Percentiles rank a stretch among this genome's conserved stretches.
phyloP scores from a whole-genome alignment of 2,329 filamentous ascomycete genomes.

The Eurotiales sp. region DNA sequence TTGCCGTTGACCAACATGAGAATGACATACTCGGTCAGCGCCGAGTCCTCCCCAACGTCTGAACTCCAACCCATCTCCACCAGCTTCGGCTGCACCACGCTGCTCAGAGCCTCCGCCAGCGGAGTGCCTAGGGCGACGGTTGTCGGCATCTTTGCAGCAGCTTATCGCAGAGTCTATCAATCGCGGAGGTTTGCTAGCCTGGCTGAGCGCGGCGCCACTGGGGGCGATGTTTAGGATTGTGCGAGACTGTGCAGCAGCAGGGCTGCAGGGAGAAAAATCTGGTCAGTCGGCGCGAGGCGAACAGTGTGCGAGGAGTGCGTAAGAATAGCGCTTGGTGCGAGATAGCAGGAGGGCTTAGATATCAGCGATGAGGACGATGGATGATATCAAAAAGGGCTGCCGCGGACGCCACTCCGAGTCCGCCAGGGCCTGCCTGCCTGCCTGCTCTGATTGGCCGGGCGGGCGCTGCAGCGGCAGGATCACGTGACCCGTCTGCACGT shows the following conservation, averaged over 20 bases:
- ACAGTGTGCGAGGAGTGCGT: neutral
- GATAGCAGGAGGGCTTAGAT: neutral
- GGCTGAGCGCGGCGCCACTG: neutral
- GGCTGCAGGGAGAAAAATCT: neutral
- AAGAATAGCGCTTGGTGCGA: no score
- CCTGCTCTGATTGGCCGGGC: neutral
- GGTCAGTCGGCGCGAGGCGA: no score
- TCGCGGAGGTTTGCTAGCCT: neutral
- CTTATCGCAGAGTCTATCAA: conserved; percentile 61
- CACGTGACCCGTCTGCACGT: no score
- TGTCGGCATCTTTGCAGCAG: conserved; percentile 62
- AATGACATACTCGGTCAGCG: conserved; percentile 92
- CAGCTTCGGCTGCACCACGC: conserved; percentile 83
- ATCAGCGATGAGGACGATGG: neutral
- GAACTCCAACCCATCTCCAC: conserved; percentile 90
- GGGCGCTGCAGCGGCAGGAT: neutral
- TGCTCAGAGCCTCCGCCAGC: conserved; percentile 76
- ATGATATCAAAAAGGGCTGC: neutral
- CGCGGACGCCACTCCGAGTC: neutral
- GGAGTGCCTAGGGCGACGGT: conserved; percentile 75
- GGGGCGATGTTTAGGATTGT: neutral
- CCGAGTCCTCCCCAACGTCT: conserved; percentile 73
- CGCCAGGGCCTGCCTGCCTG: no score
- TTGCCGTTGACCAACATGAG: conserved; percentile 97
- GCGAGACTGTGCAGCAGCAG: neutral